A percentile compares a stretch with the other conserved stretches of the same genome.
phyloP scores from a whole-genome alignment of 768 basidiomycete genomes.

The Asterophora lycoperdoides region DNA sequence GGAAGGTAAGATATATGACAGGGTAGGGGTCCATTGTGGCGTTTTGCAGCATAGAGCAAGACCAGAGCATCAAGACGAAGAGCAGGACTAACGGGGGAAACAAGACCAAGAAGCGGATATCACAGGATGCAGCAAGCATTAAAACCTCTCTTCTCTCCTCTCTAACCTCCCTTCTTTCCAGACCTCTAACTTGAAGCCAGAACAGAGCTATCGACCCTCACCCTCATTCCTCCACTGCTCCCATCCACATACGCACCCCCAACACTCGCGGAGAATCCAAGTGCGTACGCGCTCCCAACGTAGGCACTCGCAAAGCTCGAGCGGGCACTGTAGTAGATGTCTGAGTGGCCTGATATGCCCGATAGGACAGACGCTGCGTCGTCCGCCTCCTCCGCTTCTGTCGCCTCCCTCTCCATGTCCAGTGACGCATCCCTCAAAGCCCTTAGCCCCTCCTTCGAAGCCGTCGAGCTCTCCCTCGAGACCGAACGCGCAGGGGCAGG shows the following conservation, averaged over 20 bases:
- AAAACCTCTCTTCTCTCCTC: too few relatives aligned
- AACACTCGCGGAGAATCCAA: constrained; percentile 4
- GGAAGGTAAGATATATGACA: neutral
- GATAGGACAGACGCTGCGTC: neutral
- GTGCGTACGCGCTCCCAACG: constrained; percentile 2
- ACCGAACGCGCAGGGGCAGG: neutral
- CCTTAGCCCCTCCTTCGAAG: too few relatives aligned
- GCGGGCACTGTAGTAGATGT: constrained; percentile 11
- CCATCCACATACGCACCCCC: too few relatives aligned
- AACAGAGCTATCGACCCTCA: constrained; percentile 3
- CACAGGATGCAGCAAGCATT: too few relatives aligned
- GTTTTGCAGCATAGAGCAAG: neutral
- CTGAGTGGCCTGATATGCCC: constrained; percentile 1
- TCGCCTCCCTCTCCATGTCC: neutral
- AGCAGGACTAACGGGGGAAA: neutral
- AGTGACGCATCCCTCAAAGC: too few relatives aligned
- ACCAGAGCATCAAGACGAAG: neutral
- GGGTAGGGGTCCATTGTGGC: neutral
- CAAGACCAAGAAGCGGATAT: too few relatives aligned
- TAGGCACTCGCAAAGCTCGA: constrained; percentile 8
- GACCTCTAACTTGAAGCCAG: neutral
- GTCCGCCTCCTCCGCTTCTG: neutral
- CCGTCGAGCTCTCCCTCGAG: too few relatives aligned
- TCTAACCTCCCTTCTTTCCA: neutral
- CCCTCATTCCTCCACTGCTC: neutral